Conservation (phyloP, 2,329 filamentous ascomycete genomes). For the Zasmidium angulare region DNA sequence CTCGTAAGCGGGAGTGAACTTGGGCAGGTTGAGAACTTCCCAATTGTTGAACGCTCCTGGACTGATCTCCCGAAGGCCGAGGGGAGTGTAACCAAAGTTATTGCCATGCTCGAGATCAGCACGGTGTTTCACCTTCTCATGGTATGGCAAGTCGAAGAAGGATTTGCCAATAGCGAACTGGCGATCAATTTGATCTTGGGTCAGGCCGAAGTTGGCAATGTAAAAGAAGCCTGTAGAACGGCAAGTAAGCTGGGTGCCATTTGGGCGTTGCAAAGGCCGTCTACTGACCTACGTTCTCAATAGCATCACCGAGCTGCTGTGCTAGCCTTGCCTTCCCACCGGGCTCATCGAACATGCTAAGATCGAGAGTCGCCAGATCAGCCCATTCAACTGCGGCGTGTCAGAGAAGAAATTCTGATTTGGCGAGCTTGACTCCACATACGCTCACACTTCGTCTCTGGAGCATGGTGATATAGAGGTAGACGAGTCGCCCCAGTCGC, state of each 20-base stretch:
- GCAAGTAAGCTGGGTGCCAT: not conserved
- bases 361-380: constrained; percentile 57
- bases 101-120: constrained; percentile 21
- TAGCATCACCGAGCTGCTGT: constrained; percentile 53
- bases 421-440: not conserved
- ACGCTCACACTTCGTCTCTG: not conserved
- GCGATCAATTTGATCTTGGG: constrained; percentile 57
- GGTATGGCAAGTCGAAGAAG: constrained; percentile 55
- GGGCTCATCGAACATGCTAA: constrained; percentile 53
- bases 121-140: constrained; percentile 59
- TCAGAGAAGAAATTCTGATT: not conserved
- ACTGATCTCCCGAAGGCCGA: not conserved
- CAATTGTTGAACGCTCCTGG: constrained; percentile 6
- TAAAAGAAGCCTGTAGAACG: constrained; percentile 54
- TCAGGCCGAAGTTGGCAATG: constrained; percentile 60
- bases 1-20: constrained; percentile 1
- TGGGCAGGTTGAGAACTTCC: constrained; percentile 1
- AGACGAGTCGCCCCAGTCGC: not conserved
- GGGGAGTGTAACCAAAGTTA: constrained; percentile 21
- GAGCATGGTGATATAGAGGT: not conserved
- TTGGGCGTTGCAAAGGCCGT: not conserved
- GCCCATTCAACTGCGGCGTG: constrained; percentile 44
- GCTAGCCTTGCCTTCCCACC: constrained; percentile 55
- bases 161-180: constrained; percentile 61
- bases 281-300: constrained; percentile 40